phyloP scores from a whole-genome alignment of 2,329 filamentous ascomycete genomes.

The Aspergillus clavatus region DNA sequence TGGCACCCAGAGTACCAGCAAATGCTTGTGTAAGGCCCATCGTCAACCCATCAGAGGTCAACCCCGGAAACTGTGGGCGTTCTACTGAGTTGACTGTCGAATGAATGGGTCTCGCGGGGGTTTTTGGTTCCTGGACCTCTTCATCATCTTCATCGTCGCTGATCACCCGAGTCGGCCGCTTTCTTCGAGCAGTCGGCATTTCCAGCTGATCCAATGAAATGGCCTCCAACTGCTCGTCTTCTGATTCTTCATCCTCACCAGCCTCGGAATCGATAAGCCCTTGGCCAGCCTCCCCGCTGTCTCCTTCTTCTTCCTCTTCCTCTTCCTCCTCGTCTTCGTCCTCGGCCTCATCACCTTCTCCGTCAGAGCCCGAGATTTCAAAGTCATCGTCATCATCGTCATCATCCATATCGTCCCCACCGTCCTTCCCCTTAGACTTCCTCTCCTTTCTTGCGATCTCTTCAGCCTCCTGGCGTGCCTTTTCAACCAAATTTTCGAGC shows the following conservation, averaged over 20 bases:
- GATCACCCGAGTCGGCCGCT: conserved; percentile 52
- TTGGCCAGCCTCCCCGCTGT: conserved; percentile 14
- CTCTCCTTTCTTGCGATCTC: conserved; percentile 74
- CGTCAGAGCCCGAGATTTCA: conserved; percentile 12
- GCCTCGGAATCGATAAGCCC: conserved; percentile 28
- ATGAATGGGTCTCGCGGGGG: conserved; percentile 28
- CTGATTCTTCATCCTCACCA: conserved; percentile 44
- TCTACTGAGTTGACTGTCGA: conserved; percentile 27
- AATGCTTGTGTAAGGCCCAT: conserved; percentile 86
- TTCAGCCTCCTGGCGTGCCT: conserved; percentile 73
- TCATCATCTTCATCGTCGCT: conserved; percentile 63
- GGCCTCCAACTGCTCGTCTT: conserved; percentile 21
- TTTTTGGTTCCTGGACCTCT: conserved; percentile 30
- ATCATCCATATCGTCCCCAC: conserved; percentile 41
- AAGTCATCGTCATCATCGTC: conserved; percentile 33
- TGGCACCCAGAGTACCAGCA: conserved; percentile 76
- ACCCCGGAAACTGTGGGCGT: conserved; percentile 60
- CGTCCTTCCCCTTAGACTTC: conserved; percentile 60
- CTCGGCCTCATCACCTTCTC: conserved; percentile 16
- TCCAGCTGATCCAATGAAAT: conserved; percentile 42
- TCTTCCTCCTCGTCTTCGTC: conserved; percentile 16
- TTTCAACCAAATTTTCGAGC: conserved; percentile 82
- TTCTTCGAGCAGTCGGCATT: conserved; percentile 48
- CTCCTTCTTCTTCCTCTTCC: too few species aligned
- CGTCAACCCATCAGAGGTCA: conserved; percentile 48